These are phyloP conservation scores for Penicillium griseofulvum DNA, from an alignment of 2,329 filamentous ascomycete species.

Conservation along the genomic window DNA sequence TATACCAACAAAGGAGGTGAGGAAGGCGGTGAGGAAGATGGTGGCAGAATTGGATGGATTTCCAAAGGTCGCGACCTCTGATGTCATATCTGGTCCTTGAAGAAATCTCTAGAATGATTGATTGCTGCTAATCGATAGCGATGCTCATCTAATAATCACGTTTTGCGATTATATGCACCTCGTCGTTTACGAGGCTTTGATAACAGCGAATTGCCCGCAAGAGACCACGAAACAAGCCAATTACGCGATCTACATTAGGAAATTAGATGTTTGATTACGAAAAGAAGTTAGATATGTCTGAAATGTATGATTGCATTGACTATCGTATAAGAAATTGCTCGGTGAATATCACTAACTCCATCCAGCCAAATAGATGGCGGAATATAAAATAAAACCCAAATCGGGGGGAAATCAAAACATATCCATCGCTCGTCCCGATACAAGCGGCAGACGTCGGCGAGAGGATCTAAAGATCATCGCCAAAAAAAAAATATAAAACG, in stretches of 20 bases:
- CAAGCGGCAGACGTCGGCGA: conserved; percentile 17
- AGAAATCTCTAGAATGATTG: too few species aligned
- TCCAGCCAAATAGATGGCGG: conserved; percentile 14
- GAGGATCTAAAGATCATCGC: conserved; percentile 15
- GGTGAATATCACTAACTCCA: conserved; percentile 11
- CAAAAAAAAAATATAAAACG: conserved; percentile 24
- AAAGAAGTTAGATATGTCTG: background rate
- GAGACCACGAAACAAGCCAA: background rate
- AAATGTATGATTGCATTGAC: conserved; percentile 20
- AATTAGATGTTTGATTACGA: background rate
- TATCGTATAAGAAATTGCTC: conserved; percentile 15
- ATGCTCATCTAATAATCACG: too few species aligned
- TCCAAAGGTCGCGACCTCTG: too few species aligned
- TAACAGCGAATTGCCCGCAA: background rate
- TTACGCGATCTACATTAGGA: background rate
- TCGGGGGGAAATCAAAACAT: conserved; percentile 16
- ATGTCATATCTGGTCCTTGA: too few species aligned
- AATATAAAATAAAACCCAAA: conserved; percentile 9
- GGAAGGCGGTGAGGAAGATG: too few species aligned
- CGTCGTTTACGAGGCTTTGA: background rate
- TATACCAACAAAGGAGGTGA: conserved; percentile 33
- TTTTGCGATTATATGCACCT: too few species aligned
- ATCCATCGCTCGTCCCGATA: conserved; percentile 22
- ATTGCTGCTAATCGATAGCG: too few species aligned
- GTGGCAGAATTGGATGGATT: conserved; percentile 7